Evolutionary conservation across 2,329 filamentous ascomycete species (phyloP).

Genomic region (Emydomyces testavorans): DNA sequence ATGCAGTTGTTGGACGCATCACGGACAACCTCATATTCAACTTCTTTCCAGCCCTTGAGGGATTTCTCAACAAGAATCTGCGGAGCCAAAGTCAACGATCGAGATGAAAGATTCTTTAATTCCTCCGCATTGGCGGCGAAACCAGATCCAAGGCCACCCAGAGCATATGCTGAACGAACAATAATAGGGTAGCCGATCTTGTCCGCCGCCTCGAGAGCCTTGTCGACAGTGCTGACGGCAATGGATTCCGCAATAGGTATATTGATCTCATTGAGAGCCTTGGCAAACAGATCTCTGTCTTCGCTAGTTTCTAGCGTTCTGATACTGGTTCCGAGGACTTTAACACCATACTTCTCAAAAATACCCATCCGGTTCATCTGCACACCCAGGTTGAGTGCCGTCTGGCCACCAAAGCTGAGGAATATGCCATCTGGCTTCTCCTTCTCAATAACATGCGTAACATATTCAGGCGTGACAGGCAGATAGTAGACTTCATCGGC

Average conservation of each 20-base stretch:
- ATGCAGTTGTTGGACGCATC: constrained; percentile 98
- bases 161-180: constrained; percentile 88
- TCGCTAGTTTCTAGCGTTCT: constrained; percentile 89
- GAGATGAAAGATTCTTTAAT: constrained; percentile 81
- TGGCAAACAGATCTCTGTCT: constrained; percentile 90
- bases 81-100: constrained; percentile 82
- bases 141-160: constrained; percentile 90
- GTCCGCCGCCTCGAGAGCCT: constrained; percentile 77
- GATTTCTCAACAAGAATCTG: constrained; percentile 98
- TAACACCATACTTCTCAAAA: constrained; percentile 90
- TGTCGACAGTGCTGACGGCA: constrained; percentile 80
- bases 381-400: constrained; percentile 89
- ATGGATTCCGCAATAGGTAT: constrained; percentile 96
- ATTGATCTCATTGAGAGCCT: constrained; percentile 91
- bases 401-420: constrained; percentile 94
- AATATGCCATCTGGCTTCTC: constrained; percentile 95
- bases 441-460: constrained; percentile 91
- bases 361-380: constrained; percentile 94
- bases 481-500: constrained; percentile 98
- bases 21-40: constrained; percentile 95
- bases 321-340: constrained; percentile 89
- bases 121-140: constrained; percentile 93
- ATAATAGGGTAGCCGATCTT: constrained; percentile 94
- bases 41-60: constrained; percentile 98
- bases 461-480: constrained; percentile 94